phyloP scores from a whole-genome alignment of 306 rosid genomes.

The Acacia confusa region DNA sequence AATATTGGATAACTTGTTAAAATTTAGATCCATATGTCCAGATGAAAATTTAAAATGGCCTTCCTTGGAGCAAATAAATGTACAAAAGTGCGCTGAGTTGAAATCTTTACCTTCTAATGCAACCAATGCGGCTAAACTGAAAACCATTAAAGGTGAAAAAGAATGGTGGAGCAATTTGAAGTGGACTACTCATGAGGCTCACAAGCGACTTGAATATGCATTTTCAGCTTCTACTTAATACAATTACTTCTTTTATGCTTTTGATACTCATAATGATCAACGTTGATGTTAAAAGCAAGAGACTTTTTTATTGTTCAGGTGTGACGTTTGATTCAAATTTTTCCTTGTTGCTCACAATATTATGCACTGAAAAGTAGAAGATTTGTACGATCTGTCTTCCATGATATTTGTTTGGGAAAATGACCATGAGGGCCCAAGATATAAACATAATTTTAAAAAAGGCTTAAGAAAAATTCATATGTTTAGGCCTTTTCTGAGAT shows the following conservation, averaged over 20 bases:
- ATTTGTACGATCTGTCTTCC: too few relatives aligned
- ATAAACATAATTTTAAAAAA: too few relatives aligned
- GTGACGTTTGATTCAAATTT: not conserved
- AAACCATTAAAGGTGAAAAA: not conserved
- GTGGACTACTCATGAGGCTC: slow-evolving; percentile 1
- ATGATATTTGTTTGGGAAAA: too few relatives aligned
- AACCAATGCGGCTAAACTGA: not conserved
- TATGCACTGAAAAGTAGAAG: too few relatives aligned
- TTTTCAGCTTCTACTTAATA: slow-evolving; percentile 17
- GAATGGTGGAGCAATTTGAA: slow-evolving; percentile 34
- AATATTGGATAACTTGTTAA: not conserved
- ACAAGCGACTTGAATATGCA: not conserved
- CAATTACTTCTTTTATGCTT: not conserved
- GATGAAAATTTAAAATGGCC: not conserved
- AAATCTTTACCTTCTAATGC: not conserved
- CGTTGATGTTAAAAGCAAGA: not conserved
- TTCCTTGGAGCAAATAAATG: not conserved
- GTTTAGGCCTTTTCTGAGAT: too few relatives aligned
- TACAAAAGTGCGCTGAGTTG: not conserved
- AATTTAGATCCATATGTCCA: not conserved
- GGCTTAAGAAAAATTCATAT: too few relatives aligned
- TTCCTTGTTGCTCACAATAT: not conserved
- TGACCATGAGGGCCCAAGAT: too few relatives aligned
- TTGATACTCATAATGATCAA: not conserved
- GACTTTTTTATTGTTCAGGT: not conserved